Evolutionary conservation across 306 rosid species (phyloP).

Genomic region (Dalbergia cochinchinensis): DNA sequence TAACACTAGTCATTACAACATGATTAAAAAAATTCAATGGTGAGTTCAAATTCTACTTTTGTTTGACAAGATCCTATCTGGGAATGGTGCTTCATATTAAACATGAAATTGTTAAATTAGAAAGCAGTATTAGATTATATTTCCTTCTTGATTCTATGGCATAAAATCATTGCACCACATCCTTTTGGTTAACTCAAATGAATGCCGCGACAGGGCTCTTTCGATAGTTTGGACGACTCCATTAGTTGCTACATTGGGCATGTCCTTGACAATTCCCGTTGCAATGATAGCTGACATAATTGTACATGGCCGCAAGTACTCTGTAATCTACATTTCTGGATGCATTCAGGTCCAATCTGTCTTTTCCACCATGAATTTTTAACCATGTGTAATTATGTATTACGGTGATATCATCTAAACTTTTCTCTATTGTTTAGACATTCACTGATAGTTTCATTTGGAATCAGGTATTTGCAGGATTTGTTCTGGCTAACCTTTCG

Average conservation of each 20-base stretch:
- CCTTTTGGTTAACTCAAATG: neutral
- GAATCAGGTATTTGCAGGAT: slow-evolving; percentile 78
- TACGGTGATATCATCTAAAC: neutral
- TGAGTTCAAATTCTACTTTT: neutral
- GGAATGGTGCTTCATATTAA: too few relatives aligned
- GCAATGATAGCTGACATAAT: slow-evolving; percentile 87
- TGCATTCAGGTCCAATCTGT: slow-evolving; percentile 67
- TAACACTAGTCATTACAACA: too few relatives aligned
- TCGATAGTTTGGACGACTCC: slow-evolving; percentile 86
- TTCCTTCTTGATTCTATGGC: neutral
- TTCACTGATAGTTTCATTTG: slow-evolving; percentile 7
- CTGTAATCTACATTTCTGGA: slow-evolving; percentile 64
- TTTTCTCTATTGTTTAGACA: neutral
- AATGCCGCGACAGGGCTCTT: slow-evolving; percentile 64
- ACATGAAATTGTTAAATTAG: too few relatives aligned
- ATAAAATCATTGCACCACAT: too few relatives aligned
- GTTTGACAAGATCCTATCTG: too few relatives aligned
- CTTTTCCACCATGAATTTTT: neutral
- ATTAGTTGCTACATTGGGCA: slow-evolving; percentile 75
- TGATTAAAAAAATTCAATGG: neutral
- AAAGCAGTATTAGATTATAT: neutral
- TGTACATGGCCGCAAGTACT: slow-evolving; percentile 68
- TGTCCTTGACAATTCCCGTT: slow-evolving; percentile 80
- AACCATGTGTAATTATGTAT: neutral
- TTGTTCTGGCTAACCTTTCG: slow-evolving; percentile 67